These are phyloP conservation scores for Uromyces viciae-fabae DNA, from an alignment of 1,284 basidiomycete species.

Conservation along the genomic window DNA sequence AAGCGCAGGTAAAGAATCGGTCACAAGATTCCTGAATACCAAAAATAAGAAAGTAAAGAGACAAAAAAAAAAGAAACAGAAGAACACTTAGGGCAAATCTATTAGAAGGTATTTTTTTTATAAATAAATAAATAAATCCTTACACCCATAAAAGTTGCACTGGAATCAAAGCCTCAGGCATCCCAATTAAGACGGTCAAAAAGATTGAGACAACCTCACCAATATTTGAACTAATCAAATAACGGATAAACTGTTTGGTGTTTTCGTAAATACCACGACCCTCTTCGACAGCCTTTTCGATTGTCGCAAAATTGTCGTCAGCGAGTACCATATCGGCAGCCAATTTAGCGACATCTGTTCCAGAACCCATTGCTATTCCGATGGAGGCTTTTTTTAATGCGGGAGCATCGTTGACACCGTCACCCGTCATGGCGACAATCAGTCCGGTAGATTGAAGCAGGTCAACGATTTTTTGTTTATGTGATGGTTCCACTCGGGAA, in stretches of 20 bases:
- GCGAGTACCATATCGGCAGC: constrained; percentile 58
- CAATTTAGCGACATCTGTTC: constrained; percentile 57
- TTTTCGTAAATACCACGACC: constrained; percentile 97
- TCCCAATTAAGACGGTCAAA: constrained; percentile 89
- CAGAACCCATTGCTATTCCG: constrained; percentile 58
- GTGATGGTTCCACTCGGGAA: constrained; percentile 85
- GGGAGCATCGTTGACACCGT: constrained; percentile 63
- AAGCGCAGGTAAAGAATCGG: constrained; percentile 90
- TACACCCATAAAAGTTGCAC: constrained; percentile 93
- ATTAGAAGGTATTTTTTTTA: too few relatives aligned
- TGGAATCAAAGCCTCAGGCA: constrained; percentile 97
- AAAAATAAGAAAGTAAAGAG: too few relatives aligned
- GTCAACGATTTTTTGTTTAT: constrained; percentile 93
- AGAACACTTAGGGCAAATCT: background rate
- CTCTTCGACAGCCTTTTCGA: constrained; percentile 66
- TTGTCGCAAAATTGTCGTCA: constrained; percentile 59
- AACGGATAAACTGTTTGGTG: constrained; percentile 87
- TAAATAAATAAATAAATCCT: constrained; percentile 52
- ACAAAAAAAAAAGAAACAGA: constrained; percentile 6
- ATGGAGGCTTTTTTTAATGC: constrained; percentile 57
- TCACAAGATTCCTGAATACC: constrained; percentile 53
- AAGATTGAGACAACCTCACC: constrained; percentile 98
- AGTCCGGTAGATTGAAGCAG: constrained; percentile 84
- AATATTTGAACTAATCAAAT: constrained; percentile 85
- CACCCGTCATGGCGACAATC: constrained; percentile 97